Conservation (phyloP, 2,329 filamentous ascomycete genomes). For the Ceratocystis variospora region DNA sequence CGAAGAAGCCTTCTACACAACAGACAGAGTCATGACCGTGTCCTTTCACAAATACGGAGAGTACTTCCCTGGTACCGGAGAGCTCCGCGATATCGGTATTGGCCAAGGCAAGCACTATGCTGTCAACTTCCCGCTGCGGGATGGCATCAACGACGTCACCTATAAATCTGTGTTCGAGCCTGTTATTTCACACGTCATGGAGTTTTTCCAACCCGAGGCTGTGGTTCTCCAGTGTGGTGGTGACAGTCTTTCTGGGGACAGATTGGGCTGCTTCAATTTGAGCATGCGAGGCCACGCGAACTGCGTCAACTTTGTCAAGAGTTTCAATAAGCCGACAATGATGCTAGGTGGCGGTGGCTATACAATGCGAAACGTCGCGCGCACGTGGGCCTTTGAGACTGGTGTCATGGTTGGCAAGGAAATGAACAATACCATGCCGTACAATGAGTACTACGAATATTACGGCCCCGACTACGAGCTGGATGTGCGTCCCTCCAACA, state of each 20-base stretch:
- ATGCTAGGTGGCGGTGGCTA: conserved; percentile 92
- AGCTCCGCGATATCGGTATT: conserved; percentile 72
- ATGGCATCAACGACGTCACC: conserved; percentile 78
- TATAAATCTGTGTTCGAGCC: conserved; percentile 87
- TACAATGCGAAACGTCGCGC: conserved; percentile 91
- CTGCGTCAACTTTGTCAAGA: conserved; percentile 85
- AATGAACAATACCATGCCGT: conserved; percentile 72
- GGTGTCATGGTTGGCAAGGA: conserved; percentile 73
- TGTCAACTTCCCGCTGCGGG: conserved; percentile 80
- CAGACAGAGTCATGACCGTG: conserved; percentile 81
- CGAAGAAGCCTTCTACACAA: conserved; percentile 85
- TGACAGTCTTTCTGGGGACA: conserved; percentile 85
- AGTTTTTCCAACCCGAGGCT: conserved; percentile 75
- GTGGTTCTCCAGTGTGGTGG: conserved; percentile 94
- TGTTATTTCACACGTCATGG: conserved; percentile 76
- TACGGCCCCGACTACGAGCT: conserved; percentile 85
- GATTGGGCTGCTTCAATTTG: conserved; percentile 91
- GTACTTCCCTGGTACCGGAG: conserved; percentile 87
- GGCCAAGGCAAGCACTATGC: conserved; percentile 81
- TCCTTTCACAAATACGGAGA: conserved; percentile 96
- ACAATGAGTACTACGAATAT: conserved; percentile 93
- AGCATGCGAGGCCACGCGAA: conserved; percentile 94
- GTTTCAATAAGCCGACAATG: conserved; percentile 70
- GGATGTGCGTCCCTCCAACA: conserved; percentile 75
- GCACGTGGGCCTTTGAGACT: conserved; percentile 95